Evolutionary conservation across 495 filamentous ascomycete species (phyloP), one percentile per base, ranked within the genome.

Genomic region (Stereocaulon alpinum): DNA sequence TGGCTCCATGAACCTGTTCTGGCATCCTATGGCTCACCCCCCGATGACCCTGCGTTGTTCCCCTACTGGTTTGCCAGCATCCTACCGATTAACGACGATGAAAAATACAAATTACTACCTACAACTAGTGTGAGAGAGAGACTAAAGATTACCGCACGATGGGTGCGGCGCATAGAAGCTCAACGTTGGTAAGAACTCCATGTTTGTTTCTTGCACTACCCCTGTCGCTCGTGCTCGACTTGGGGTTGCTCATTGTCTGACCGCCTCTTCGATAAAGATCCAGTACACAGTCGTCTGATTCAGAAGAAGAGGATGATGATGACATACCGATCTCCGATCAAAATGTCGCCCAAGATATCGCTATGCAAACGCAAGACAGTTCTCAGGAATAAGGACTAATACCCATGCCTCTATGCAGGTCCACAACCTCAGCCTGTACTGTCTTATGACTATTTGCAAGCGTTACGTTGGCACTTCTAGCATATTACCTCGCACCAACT

Each of bases 1-100:
- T 95, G 90, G 89, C 75, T 95, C 4, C 80, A 85, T 41, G 74
- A 80, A 24, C 80, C 82, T 6, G 82, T 89, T 2, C 70, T 89
- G 48, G 67, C 80, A 14, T 84, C 84, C n/a, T 93, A 91, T 66
- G 90, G 90, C 9, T 78, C 83, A 41, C 83, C 82, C 17, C 91
- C 89, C 0, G 74, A 78, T 7, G 88, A 95, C 68, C 82, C 88
- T 2, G 82, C 83, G 1, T 66, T 80, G 14, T 93, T 95, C 64
- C 87, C 90, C 0, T 96, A 89, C 76, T 96, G 91, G 91, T 86
- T 96, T 61, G 90, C 88, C 17, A 86, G 80, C 63, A 82, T 94
- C 52, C 67, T 94, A 11, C 89, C 89, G 17, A 81, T 91, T 37
- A 77, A 77, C 42, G 87, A 90, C 18, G 76, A 83, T 24, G 86